phyloP scores from a whole-genome alignment of 805 yeast species.

The Starmerella geochares region DNA sequence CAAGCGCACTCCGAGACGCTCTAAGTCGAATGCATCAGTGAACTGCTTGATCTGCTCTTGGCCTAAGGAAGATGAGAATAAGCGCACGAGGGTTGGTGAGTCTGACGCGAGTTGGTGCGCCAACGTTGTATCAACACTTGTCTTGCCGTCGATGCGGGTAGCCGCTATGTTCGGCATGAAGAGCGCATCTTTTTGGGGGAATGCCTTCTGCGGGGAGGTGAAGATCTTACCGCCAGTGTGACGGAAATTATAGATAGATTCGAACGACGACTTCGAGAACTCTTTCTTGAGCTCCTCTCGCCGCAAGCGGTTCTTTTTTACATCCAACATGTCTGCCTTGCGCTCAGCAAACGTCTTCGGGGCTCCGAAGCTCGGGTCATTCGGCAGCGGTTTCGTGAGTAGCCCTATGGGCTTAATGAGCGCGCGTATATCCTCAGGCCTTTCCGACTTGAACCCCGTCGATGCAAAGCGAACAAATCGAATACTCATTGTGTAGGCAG shows the following conservation, averaged over 20 bases:
- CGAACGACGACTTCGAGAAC: slow-evolving; percentile 57
- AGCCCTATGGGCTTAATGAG: slow-evolving; percentile 43
- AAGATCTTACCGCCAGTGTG: slow-evolving; percentile 80
- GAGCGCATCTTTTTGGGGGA: slow-evolving; percentile 58
- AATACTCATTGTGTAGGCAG: too few relatives aligned
- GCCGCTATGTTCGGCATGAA: slow-evolving; percentile 76
- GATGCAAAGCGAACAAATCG: slow-evolving; percentile 13
- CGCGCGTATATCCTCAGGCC: slow-evolving; percentile 23
- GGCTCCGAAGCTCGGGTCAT: slow-evolving; percentile 26
- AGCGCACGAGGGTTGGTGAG: slow-evolving; percentile 53
- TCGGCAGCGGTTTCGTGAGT: slow-evolving; percentile 32
- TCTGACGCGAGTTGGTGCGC: slow-evolving; percentile 9
- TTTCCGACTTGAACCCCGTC: slow-evolving; percentile 21
- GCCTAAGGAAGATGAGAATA: slow-evolving; percentile 61
- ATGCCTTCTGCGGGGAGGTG: slow-evolving; percentile 68
- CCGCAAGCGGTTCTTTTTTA: slow-evolving; percentile 40
- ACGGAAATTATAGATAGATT: slow-evolving; percentile 51
- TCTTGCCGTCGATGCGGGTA: slow-evolving; percentile 36
- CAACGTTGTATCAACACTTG: slow-evolving; percentile 23
- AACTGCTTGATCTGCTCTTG: slow-evolving; percentile 54
- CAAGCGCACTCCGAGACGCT: slow-evolving; percentile 45
- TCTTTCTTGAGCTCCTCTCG: slow-evolving; percentile 49
- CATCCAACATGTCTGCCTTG: slow-evolving; percentile 41
- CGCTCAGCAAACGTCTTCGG: slow-evolving; percentile 26
- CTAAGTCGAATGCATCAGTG: slow-evolving; percentile 40